Evolutionary conservation across 768 basidiomycete genomes (phyloP), one percentile per base, ranked within the genome.

Genomic region (Boletus reticulatus): DNA sequence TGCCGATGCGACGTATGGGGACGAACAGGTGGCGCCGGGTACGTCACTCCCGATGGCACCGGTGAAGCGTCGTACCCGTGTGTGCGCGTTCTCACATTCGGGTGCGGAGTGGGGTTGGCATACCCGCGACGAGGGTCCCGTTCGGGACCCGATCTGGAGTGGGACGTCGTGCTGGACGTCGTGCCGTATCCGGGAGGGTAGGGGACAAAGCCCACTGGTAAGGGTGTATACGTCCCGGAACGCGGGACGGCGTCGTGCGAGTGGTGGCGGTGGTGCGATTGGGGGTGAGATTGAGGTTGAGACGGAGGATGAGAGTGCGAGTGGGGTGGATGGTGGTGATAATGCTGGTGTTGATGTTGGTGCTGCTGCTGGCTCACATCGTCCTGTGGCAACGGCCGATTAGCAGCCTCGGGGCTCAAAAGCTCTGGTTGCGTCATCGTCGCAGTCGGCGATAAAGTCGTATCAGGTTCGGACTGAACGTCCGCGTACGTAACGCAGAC

Each of bases 371-470:
- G 59, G 6, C 24, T 16, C 6, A 48, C 17, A 22, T 65, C 63
- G 1, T 62, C 65, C 45, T 54, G 64, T 14, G 61, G 66, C n/a
- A 72, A 22, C 9, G 53, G 67, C 39, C 63, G 57, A 54, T 68
- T 65, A 2, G 75, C 73, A 37, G 73, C 64, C 6, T 79, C 76
- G 6, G 81, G 78, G 9, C 78, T 76, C 27, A 82, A 67, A 4
- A 80, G 69, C 2, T 77, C 72, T 0, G 73, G 74, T 44, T 78
- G 72, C 3, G 75, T 44, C 17, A 66, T 57, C 4, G 72, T 51
- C 14, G 39, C 57, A 48, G 49, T 69, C 57, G 61, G 60, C 2
- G 79, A 78, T 1, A 69, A 51, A 29, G 57, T 62, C 3, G 76
- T 73, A 10, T 73, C 72, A 4, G 78, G 73, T 39, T 72, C 71